A percentile compares a stretch with the other conserved stretches of the same genome.
Conservation (phyloP, 2,329 filamentous ascomycete genomes). For the Penicillium sp. region DNA sequence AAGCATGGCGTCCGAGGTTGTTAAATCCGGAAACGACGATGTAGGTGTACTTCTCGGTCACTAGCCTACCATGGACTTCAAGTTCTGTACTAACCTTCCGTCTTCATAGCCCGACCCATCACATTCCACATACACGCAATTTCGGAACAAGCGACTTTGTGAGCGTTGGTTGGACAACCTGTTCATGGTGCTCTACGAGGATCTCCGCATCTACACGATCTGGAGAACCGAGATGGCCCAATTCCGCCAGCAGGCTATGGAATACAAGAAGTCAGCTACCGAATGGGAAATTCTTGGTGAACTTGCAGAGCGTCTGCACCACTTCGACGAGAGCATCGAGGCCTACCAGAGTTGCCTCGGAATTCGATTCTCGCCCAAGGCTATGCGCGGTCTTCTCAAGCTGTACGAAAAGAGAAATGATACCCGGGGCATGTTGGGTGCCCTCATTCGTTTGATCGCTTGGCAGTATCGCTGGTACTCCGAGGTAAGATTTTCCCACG, state of each 20-base stretch:
- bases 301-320: constrained; percentile 88
- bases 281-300: constrained; percentile 98
- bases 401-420: constrained; percentile 77
- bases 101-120: constrained; percentile 60
- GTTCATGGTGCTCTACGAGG: constrained; percentile 99
- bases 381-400: constrained; percentile 80
- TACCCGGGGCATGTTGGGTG: constrained; percentile 77
- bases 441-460: constrained; percentile 87
- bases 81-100: constrained; percentile 22
- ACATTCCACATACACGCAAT: constrained; percentile 78
- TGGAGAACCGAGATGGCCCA: constrained; percentile 98
- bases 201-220: constrained; percentile 96
- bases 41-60: constrained; percentile 48
- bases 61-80: neutral
- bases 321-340: constrained; percentile 87
- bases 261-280: constrained; percentile 94
- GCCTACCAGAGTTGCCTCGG: constrained; percentile 87
- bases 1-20: constrained; percentile 74
- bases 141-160: constrained; percentile 95
- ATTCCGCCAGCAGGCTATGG: constrained; percentile 87
- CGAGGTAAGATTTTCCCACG: constrained; percentile 60
- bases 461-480: constrained; percentile 99
- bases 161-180: constrained; percentile 98
- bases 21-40: constrained; percentile 74
- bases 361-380: constrained; percentile 90